Evolutionary conservation across 73 alveolate species (phyloP).

Genomic region (Paramecium biaurelia): DNA sequence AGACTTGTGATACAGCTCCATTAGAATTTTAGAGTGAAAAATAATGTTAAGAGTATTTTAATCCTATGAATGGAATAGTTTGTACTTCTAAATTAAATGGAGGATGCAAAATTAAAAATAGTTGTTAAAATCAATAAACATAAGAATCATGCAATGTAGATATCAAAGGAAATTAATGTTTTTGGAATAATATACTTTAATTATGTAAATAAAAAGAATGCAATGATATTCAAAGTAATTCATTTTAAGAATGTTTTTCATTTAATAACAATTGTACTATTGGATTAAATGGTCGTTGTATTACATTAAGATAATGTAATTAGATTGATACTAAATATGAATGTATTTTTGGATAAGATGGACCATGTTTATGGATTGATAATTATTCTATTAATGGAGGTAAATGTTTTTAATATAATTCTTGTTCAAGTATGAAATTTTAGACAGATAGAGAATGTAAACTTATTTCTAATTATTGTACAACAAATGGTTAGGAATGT

Average conservation of each 20-base stretch:
- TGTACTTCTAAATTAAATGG: not conserved
- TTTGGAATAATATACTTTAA: not conserved
- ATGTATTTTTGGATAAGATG: conserved; percentile 24
- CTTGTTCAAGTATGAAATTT: not conserved
- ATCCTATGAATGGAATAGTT: not conserved
- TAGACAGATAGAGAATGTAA: conserved; percentile 9
- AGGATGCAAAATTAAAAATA: not conserved
- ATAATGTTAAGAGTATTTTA: not conserved
- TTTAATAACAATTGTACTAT: not conserved
- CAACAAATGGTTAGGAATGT: conserved; percentile 12
- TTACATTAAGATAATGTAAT: not conserved
- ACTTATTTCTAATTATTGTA: not conserved
- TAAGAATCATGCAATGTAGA: not conserved
- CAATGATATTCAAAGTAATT: not conserved
- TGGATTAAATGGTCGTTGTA: not conserved
- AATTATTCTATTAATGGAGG: not conserved
- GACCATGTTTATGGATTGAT: conserved; percentile 37
- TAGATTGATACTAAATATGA: not conserved
- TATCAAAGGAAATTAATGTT: not conserved
- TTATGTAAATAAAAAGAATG: not conserved
- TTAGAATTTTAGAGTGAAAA: not conserved
- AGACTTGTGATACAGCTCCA: conserved; percentile 1
- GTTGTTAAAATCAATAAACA: not conserved
- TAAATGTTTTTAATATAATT: not conserved
- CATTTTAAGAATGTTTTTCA: not conserved